Conservation (phyloP, 257 asterid species). For the Ajuga chamaepitys region DNA sequence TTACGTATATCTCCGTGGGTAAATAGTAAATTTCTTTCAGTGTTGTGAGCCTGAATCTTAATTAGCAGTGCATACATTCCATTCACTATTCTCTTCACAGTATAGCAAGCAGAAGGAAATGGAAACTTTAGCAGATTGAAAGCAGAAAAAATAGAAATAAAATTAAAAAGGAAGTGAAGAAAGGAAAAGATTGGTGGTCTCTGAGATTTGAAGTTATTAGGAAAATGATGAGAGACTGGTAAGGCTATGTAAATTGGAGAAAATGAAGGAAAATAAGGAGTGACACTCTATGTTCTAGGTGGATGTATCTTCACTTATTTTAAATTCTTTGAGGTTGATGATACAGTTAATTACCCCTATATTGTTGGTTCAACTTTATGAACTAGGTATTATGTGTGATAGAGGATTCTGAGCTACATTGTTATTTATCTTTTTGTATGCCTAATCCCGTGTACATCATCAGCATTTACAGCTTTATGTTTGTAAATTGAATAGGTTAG, state of each 20-base stretch:
- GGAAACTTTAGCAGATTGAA: background rate
- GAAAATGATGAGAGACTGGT: conserved; percentile 5
- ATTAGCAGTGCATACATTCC: background rate
- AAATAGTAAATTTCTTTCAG: background rate
- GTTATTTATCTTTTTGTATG: background rate
- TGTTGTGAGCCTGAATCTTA: background rate
- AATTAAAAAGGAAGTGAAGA: background rate
- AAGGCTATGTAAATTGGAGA: background rate
- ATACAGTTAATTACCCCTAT: background rate
- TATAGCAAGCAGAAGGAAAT: conserved; percentile 1
- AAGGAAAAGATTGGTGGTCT: background rate
- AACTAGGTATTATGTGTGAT: background rate
- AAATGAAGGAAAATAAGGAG: background rate
- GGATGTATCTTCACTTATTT: background rate
- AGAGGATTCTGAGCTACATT: background rate
- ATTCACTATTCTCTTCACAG: background rate
- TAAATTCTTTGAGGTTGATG: conserved; percentile 7
- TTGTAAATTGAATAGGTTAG: conserved; percentile 45
- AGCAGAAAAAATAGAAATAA: background rate
- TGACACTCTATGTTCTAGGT: background rate
- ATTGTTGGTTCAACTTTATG: background rate
- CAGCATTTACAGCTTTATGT: background rate
- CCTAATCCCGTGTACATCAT: background rate
- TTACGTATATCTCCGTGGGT: background rate
- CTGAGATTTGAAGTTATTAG: background rate